phyloP scores from a whole-genome alignment of 495 filamentous ascomycete genomes.

The Daldinia loculata region DNA sequence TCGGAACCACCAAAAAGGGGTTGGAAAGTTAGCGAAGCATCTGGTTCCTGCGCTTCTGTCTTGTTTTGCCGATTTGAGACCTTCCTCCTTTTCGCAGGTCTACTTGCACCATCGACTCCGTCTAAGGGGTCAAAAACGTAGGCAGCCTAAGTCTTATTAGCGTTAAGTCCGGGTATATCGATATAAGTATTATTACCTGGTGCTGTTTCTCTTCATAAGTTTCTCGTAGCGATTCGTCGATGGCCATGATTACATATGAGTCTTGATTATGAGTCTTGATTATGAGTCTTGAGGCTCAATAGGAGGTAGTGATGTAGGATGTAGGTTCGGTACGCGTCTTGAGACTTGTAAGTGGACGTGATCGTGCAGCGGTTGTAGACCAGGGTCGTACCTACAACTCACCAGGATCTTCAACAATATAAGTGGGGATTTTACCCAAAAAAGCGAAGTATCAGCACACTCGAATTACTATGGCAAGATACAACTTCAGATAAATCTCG shows the following conservation, averaged over 20 bases:
- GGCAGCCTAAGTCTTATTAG: constrained; percentile 61
- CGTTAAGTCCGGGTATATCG: constrained; percentile 26
- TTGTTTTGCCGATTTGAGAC: constrained; percentile 50
- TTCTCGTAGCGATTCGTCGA: constrained; percentile 34
- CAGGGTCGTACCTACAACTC: too few species aligned
- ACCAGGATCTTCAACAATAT: too few species aligned
- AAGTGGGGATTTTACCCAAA: too few species aligned
- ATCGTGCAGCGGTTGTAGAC: not conserved
- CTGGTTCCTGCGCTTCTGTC: constrained; percentile 20
- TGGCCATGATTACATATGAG: constrained; percentile 34
- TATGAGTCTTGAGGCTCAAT: not conserved
- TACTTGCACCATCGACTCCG: constrained; percentile 46
- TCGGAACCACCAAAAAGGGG: constrained; percentile 71
- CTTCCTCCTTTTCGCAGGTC: constrained; percentile 73
- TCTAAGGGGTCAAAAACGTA: constrained; percentile 72
- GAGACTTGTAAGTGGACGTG: constrained; percentile 24
- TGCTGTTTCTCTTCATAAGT: constrained; percentile 53
- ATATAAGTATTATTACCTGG: constrained; percentile 52
- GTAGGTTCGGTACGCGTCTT: constrained; percentile 21
- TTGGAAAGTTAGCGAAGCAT: constrained; percentile 56
- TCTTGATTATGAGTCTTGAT: not conserved
- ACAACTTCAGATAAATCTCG: too few species aligned
- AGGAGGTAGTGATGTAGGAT: not conserved
- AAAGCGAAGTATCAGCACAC: too few species aligned
- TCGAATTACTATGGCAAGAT: too few species aligned